Base-by-base conservation (phyloP, 2,329 filamentous ascomycete species). In the Phyllosticta citriasiana region DNA sequence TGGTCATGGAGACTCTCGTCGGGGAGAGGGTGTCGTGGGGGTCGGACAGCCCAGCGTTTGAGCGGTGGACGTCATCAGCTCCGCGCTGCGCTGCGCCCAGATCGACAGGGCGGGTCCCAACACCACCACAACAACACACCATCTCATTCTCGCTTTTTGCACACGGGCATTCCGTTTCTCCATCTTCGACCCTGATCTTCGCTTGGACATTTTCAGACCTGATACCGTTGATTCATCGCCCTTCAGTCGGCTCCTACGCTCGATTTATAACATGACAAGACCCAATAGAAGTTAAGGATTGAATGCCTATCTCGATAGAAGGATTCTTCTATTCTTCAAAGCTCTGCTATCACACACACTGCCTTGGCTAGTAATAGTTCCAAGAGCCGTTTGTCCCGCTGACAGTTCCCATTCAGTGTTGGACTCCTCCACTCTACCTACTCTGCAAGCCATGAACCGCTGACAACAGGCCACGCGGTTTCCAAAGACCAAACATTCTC, bases 61-160 rank as follows among this genome's bases (percentile, higher is more conserved):
- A 56, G 58, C 58, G 53, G 55, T 25, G 58, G 53, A 60, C 58
- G 58, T 60, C 58, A 60, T 60, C 35, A 54, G 58, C 53, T 56
- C 58, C 53, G 58, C 35, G 53, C 57, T 35, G 16, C 40, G 27
- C 27, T 30, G 27, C 27, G 27, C 27, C 16, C 14, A 47, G 40
- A 47, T 47, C 40, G 40, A 47, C 40, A 47, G n/a, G 40, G 40
- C 40, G 40, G 40, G n/a, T 5, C 40, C 40, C 40, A 47, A 14
- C n/a, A 47, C 40, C 40, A 6, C 40, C 14, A 47, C 35, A 5
- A 47, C 40, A 47, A 19, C 40, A 47, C 40, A 47, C 53, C 5
- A 53, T 19, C 51, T 19, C 50, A 25, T 25, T n/a, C 22, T 22
- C 19, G 19, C 19, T 22, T 22, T 22, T 22, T 22, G 19, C 2